Base-by-base conservation (phyloP, 1,139 yeast species). In the Blastobotrys buckinghamii region DNA sequence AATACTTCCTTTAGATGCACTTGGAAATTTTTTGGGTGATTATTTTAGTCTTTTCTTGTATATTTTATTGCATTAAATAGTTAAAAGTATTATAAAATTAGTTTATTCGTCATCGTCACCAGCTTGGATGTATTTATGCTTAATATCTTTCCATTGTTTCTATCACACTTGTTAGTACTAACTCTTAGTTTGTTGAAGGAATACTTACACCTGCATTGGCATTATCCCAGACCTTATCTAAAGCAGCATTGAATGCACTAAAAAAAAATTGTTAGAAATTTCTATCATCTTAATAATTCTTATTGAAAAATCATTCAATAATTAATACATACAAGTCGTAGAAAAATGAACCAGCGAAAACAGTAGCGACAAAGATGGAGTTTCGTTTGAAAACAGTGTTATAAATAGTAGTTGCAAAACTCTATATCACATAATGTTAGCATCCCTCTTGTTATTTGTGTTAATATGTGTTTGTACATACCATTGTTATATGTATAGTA, bases 121-220 rank as follows among this genome's bases (percentile, higher is more conserved):
- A 37, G 53, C 70, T 35, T 54, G 57, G 61, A 71, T 55, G 61
- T 72, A 77, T 60, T 76, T 77, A 58, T 74, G 74, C 74, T 85
- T 87, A 68, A 92, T 86, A 65, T 92, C 97, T 68, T 85, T 82
- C 98, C 98, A 92, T 75, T 89, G 88, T 76, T 92, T 92, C 69
- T 66, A 39, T 8, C 49, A 35, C 36, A 17, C 3, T 9, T 29
- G 52, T 50, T 50, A 54, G 51, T 29, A 29, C 4, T 9, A 6
- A 3, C 12, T 29, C 9, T n/a, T 3, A 15, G 19, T 15, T 12
- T 10, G 26, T 16, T n/a, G n/a, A 26, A 27, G 3, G 26, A 20
- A 20, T 42, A 61, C 69, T 59, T 64, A 65, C 70, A 63, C 97
- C 98, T 68, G 77, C 77, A 82, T 92, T 92, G 76, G 84, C 87